Base-by-base conservation (phyloP, 1,139 yeast genomes). In the Geotrichum armillariae region DNA sequence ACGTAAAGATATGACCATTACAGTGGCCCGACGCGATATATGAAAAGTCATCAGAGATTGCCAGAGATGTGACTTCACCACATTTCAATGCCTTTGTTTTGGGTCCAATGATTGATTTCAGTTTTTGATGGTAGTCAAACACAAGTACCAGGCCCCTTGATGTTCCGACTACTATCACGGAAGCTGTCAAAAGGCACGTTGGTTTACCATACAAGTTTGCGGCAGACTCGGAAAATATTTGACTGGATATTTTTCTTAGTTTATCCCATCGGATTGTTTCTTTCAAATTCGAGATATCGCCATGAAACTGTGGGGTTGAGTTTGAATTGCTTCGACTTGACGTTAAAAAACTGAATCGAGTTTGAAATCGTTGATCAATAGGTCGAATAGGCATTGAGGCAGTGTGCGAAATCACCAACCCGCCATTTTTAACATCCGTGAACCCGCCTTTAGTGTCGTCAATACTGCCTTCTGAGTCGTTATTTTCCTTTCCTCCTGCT, bases 101-200 rank as follows among this genome's bases (percentile, higher is more conserved):
- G 33, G 67, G 58, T 0, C 72, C 74, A 41, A 81, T 61, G 0
- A 73, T 68, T 51, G 66, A 68, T 27, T 71, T 68, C 12, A 81
- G 63, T 33, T 65, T 68, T 64, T 87, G 95, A 43, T 74, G 75
- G 58, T 82, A 84, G 60, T 81, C 84, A 64, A 84, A 87, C 1
- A 82, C 70, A 20, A 85, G 64, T 0, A 85, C 71, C 41, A 64
- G 68, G 1, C 91, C 91, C 45, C 73, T 73, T 1, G 74, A 60
- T 0, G 94, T 86, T 1, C 89, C 94, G 9, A 87, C 61, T 0
- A 78, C 79, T 1, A 88, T 72, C 49, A 72, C 71, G 4, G 80
- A 71, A 1, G 80, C 74, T 0, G 82, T 73, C 2, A 73, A 69
- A 8, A 83, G 60, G 21, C 69, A 66, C 0, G 74, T 68, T 0